phyloP scores from a whole-genome alignment of 2,329 filamentous ascomycete genomes.

The Fusarium sp. region DNA sequence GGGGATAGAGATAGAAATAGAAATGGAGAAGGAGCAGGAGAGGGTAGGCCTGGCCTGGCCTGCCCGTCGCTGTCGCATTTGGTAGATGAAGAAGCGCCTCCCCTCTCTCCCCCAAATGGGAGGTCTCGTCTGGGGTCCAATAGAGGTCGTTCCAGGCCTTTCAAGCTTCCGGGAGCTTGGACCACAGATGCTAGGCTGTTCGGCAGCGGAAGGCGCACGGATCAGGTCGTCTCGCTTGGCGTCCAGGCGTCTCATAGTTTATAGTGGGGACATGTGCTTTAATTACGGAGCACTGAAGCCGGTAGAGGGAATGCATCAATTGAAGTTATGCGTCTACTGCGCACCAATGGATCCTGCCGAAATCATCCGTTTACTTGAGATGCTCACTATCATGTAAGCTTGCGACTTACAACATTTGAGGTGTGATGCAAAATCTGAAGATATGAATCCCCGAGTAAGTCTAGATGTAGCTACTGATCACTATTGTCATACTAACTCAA shows the following conservation, averaged over 20 bases:
- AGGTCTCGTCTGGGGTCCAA: constrained; percentile 44
- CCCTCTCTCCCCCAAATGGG: constrained; percentile 15
- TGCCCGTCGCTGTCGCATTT: constrained; percentile 47
- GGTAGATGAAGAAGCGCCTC: constrained; percentile 22
- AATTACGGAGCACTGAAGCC: constrained; percentile 1
- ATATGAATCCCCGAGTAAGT: constrained; percentile 50
- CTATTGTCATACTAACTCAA: constrained; percentile 8
- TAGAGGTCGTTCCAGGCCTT: constrained; percentile 32
- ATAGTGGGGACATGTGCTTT: constrained; percentile 20
- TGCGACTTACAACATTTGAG: constrained; percentile 2
- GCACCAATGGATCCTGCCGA: constrained; percentile 10
- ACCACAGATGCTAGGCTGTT: constrained; percentile 41
- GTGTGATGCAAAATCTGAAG: not conserved
- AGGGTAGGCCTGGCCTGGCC: constrained; percentile 12
- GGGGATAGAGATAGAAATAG: constrained; percentile 19
- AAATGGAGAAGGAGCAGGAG: constrained; percentile 22
- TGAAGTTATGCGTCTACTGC: constrained; percentile 45
- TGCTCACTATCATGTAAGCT: not conserved
- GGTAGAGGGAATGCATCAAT: constrained; percentile 45
- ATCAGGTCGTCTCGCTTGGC: constrained; percentile 29
- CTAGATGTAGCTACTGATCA: accelerated
- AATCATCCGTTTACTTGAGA: constrained; percentile 21
- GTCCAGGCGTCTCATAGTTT: constrained; percentile 13
- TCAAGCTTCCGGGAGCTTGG: constrained; percentile 52
- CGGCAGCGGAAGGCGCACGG: constrained; percentile 43